Conservation (phyloP, 352 stramenopile genomes). For the Phytophthora citrophthora region DNA sequence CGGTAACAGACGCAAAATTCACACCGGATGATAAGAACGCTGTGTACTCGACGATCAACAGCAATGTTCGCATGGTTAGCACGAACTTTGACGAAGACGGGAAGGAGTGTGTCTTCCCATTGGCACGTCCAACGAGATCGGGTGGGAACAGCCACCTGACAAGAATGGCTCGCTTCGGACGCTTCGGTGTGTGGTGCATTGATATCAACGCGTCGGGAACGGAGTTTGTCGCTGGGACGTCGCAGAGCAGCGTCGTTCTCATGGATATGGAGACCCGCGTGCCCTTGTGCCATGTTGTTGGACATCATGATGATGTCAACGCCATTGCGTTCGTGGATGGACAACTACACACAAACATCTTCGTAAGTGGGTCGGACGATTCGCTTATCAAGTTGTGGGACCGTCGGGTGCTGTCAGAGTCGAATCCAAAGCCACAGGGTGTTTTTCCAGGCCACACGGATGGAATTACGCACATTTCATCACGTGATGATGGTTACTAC, state of each 20-base stretch:
- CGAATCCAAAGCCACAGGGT: conserved; percentile 74
- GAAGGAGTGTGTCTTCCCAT: conserved; percentile 60
- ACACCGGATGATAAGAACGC: conserved; percentile 71
- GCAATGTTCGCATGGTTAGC: conserved; percentile 82
- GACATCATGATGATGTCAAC: conserved; percentile 84
- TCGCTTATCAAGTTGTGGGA: conserved; percentile 88
- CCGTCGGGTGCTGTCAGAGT: conserved; percentile 75
- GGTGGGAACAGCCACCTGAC: conserved; percentile 14
- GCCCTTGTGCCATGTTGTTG: conserved; percentile 70
- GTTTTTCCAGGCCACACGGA: conserved; percentile 88
- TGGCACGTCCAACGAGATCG: conserved; percentile 34
- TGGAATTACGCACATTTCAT: conserved; percentile 82
- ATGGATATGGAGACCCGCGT: conserved; percentile 84
- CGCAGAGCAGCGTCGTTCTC: conserved; percentile 74
- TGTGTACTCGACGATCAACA: conserved; percentile 85
- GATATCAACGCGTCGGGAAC: conserved; percentile 79
- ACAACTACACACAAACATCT: conserved; percentile 82
- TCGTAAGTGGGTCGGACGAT: conserved; percentile 87
- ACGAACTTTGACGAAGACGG: conserved; percentile 60
- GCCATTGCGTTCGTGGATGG: conserved; percentile 87
- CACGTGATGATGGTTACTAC: conserved; percentile 86
- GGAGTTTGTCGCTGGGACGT: conserved; percentile 85
- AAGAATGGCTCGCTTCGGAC: conserved; percentile 41
- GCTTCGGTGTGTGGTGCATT: conserved; percentile 82
- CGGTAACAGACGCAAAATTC: conserved; percentile 87